phyloP scores from a whole-genome alignment of 805 yeast genomes.

The Metschnikowia arizonensis region DNA sequence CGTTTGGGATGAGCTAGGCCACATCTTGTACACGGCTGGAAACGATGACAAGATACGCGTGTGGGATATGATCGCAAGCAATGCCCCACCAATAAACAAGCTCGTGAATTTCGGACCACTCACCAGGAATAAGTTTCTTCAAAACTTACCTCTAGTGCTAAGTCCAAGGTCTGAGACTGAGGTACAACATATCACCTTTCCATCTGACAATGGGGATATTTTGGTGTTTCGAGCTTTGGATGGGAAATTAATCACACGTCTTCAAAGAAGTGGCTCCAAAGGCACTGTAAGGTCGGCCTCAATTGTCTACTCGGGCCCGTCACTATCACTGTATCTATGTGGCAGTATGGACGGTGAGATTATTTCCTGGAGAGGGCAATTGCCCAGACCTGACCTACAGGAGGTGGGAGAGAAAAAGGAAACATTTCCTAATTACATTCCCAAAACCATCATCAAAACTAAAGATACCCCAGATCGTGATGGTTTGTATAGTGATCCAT shows the following conservation, averaged over 20 bases:
- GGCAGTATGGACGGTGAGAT: constrained; percentile 71
- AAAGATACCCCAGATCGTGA: background rate
- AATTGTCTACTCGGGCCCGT: constrained; percentile 46
- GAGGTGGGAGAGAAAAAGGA: background rate
- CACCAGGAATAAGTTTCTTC: constrained; percentile 57
- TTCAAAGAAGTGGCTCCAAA: constrained; percentile 43
- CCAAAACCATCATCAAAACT: background rate
- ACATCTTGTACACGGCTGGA: constrained; percentile 61
- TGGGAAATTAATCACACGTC: constrained; percentile 59
- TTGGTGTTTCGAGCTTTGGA: constrained; percentile 53
- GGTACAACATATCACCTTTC: constrained; percentile 57
- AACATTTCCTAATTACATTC: background rate
- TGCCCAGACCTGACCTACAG: constrained; percentile 1
- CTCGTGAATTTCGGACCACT: constrained; percentile 75
- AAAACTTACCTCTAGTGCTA: constrained; percentile 48
- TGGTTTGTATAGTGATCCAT: constrained; percentile 13
- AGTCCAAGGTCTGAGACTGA: constrained; percentile 51
- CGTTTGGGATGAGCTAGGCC: constrained; percentile 67
- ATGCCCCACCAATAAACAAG: constrained; percentile 49
- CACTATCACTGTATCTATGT: constrained; percentile 45
- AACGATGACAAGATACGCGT: constrained; percentile 75
- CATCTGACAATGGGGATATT: constrained; percentile 73
- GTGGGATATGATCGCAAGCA: constrained; percentile 58
- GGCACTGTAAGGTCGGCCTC: constrained; percentile 47
- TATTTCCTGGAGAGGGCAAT: constrained; percentile 43